Percentiles rank a stretch among this genome's conserved stretches.
Conservation (phyloP, 164 flowering plant species). For the Stephania yunnanensis region DNA sequence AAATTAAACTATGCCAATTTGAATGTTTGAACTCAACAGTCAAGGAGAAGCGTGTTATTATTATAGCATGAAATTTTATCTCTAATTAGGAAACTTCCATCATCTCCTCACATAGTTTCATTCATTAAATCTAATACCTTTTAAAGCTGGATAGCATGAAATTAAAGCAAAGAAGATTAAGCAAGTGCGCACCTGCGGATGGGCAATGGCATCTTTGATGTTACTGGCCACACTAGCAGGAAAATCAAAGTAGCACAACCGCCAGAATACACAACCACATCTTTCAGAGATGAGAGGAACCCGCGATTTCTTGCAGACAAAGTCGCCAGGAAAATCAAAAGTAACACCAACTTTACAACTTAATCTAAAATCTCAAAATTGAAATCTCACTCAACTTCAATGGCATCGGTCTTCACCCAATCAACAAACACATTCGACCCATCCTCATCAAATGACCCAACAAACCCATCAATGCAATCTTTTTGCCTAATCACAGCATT, state of each 20-base stretch:
- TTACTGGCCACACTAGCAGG: slow-evolving; percentile 56
- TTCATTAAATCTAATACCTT: too few relatives aligned
- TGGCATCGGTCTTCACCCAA: slow-evolving; percentile 68
- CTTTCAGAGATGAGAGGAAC: slow-evolving; percentile 59
- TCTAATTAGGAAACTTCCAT: neutral
- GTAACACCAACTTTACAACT: neutral
- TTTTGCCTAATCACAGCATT: slow-evolving; percentile 65
- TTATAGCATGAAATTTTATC: neutral
- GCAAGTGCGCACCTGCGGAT: slow-evolving; percentile 67
- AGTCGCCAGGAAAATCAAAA: slow-evolving; percentile 20
- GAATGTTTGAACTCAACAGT: neutral
- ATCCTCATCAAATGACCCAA: slow-evolving; percentile 73
- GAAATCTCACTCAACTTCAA: slow-evolving; percentile 38
- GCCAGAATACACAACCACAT: slow-evolving; percentile 67
- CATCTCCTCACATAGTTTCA: neutral
- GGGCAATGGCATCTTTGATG: slow-evolving; percentile 48
- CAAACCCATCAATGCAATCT: slow-evolving; percentile 80
- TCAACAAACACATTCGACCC: slow-evolving; percentile 71
- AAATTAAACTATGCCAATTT: neutral
- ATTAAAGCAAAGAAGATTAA: neutral
- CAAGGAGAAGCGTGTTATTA: neutral
- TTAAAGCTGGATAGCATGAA: neutral
- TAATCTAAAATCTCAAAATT: neutral
- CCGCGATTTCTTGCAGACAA: slow-evolving; percentile 79
- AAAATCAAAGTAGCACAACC: slow-evolving; percentile 82